Evolutionary conservation across 2,329 filamentous ascomycete genomes (phyloP).

Genomic region (Daldinia sp.): DNA sequence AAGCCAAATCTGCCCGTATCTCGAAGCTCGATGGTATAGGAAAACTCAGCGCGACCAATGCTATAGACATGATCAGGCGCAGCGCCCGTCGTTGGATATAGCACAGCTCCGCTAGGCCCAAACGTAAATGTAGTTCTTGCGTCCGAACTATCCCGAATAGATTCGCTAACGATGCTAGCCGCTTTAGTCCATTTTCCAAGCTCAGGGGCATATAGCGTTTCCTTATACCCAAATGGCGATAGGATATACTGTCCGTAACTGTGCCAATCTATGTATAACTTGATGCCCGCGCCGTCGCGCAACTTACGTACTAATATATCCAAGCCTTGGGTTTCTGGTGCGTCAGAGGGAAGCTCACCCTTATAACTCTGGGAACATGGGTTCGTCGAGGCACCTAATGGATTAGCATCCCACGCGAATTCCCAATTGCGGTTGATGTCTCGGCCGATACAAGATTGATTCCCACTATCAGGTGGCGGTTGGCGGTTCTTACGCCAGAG

Average conservation of each 20-base stretch:
- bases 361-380: slow-evolving; percentile 58
- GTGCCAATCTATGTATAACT: slow-evolving; percentile 67
- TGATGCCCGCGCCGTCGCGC: slow-evolving; percentile 53
- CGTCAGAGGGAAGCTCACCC: slow-evolving; percentile 52
- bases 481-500: slow-evolving; percentile 48
- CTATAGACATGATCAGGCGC: slow-evolving; percentile 41
- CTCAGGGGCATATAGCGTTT: slow-evolving; percentile 53
- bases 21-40: slow-evolving; percentile 42
- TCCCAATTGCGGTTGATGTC: slow-evolving; percentile 66
- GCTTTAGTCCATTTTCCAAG: slow-evolving; percentile 51
- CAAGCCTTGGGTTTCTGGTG: slow-evolving; percentile 58
- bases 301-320: slow-evolving; percentile 46
- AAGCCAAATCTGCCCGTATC: slow-evolving; percentile 41
- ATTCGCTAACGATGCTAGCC: slow-evolving; percentile 47
- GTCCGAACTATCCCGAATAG: slow-evolving; percentile 47
- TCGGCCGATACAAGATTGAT: slow-evolving; percentile 54
- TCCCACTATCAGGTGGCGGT: slow-evolving; percentile 42
- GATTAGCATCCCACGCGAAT: slow-evolving; percentile 55
- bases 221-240: slow-evolving; percentile 64
- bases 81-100: slow-evolving; percentile 41
- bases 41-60: slow-evolving; percentile 39
- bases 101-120: slow-evolving; percentile 39
- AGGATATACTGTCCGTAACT: slow-evolving; percentile 64
- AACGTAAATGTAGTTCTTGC: slow-evolving; percentile 39
- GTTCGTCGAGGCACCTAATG: slow-evolving; percentile 56